Evolutionary conservation across 2,329 filamentous ascomycete genomes (phyloP).

Genomic region (Colletotrichum tropicicola): DNA sequence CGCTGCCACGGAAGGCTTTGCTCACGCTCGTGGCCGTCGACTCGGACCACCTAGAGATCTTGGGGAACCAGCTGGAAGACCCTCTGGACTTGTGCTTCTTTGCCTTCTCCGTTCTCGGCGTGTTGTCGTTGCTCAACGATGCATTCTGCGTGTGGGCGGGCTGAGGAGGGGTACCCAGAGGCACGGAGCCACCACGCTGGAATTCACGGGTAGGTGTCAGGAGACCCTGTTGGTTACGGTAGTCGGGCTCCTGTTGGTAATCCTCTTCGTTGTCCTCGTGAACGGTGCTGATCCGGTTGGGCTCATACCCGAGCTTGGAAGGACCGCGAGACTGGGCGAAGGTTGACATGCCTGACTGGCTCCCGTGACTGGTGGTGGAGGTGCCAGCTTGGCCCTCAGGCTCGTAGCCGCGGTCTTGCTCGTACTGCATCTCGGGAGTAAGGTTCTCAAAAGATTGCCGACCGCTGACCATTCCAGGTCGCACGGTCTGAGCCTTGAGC

Average conservation of each 20-base stretch:
- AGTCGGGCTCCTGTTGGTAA: slow-evolving; percentile 63
- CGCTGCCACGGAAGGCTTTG: slow-evolving; percentile 77
- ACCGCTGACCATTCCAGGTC: slow-evolving; percentile 52
- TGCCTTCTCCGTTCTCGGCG: slow-evolving; percentile 77
- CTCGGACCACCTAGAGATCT: slow-evolving; percentile 97
- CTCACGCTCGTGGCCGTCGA: slow-evolving; percentile 91
- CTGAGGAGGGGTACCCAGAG: slow-evolving; percentile 68
- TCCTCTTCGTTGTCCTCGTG: slow-evolving; percentile 84
- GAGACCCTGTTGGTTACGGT: slow-evolving; percentile 40
- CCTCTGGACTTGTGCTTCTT: slow-evolving; percentile 90
- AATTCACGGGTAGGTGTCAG: slow-evolving; percentile 65
- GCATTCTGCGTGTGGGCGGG: slow-evolving; percentile 47
- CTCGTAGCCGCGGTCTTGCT: slow-evolving; percentile 81
- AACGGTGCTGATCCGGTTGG: slow-evolving; percentile 86
- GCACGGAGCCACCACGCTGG: slow-evolving; percentile 61
- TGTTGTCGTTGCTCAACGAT: slow-evolving; percentile 80
- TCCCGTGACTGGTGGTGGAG: slow-evolving; percentile 72
- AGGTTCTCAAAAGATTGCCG: slow-evolving; percentile 75
- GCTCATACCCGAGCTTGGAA: slow-evolving; percentile 56
- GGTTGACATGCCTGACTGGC: slow-evolving; percentile 80
- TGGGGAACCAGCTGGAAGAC: slow-evolving; percentile 83
- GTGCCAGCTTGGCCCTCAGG: slow-evolving; percentile 83
- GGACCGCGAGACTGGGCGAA: slow-evolving; percentile 61
- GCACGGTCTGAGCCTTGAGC: slow-evolving; percentile 70
- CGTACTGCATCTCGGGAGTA: slow-evolving; percentile 68